A percentile compares a stretch with the other conserved stretches of the same genome.
Conservation (phyloP, 179 eudicot genomes). For the Gypsophila paniculata region DNA sequence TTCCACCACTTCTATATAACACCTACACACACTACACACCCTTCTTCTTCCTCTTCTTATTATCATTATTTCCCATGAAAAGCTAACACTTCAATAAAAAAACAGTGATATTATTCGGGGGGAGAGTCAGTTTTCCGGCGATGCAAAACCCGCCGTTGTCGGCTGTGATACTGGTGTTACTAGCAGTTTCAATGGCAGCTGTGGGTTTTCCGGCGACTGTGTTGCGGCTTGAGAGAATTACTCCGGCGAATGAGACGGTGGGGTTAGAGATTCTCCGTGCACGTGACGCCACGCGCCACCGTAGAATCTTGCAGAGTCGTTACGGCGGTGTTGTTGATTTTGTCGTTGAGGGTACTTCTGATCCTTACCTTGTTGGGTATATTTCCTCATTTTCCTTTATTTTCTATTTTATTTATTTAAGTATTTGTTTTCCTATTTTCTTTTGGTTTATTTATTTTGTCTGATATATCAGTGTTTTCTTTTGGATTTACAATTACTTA, state of each 20-base stretch:
- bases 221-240: slow-evolving; percentile 58
- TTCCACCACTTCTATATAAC: background rate
- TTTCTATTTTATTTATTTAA: background rate
- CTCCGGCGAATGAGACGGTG: slow-evolving; percentile 54
- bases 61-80: background rate
- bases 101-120: background rate
- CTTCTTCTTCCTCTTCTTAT: no score
- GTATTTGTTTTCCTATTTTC: background rate
- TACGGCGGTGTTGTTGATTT: slow-evolving; percentile 70
- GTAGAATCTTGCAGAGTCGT: slow-evolving; percentile 51
- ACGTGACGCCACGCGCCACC: slow-evolving; percentile 62
- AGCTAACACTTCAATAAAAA: background rate
- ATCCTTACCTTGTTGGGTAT: slow-evolving; percentile 85
- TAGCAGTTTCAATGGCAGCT: slow-evolving; percentile 17
- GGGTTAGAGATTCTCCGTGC: slow-evolving; percentile 55
- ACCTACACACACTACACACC: background rate
- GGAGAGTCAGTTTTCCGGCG: slow-evolving; percentile 19
- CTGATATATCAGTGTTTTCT: background rate
- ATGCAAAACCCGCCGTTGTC: slow-evolving; percentile 23
- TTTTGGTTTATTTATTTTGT: background rate
- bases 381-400: slow-evolving; percentile 1
- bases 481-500: background rate
- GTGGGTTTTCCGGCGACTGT: slow-evolving; percentile 40
- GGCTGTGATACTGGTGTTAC: slow-evolving; percentile 16
- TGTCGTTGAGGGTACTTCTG: slow-evolving; percentile 69